Evolutionary conservation across 148 eudicot species (phyloP).

Genomic region (Rhododendron griersonianum): DNA sequence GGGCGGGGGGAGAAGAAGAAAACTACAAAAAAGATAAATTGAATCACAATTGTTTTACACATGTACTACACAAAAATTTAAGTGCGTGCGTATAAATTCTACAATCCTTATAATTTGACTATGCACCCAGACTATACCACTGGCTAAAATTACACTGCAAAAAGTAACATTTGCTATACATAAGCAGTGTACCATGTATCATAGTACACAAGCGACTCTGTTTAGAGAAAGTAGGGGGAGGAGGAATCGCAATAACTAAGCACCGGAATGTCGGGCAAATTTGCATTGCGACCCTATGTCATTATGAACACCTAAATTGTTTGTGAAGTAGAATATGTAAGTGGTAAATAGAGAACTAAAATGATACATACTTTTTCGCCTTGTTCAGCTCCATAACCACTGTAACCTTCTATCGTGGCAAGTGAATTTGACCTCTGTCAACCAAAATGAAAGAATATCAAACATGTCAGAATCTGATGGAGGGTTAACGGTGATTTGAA

Average conservation of each 20-base stretch:
- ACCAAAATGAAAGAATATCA: neutral
- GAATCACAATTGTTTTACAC: no score
- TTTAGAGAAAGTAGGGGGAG: neutral
- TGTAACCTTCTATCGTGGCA: slow-evolving; percentile 63
- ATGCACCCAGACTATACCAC: neutral
- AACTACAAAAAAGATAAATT: no score
- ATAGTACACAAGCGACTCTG: neutral
- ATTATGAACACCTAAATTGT: neutral
- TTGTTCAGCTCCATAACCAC: slow-evolving; percentile 85
- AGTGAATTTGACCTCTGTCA: slow-evolving; percentile 46
- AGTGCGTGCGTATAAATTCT: neutral
- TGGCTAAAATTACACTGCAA: neutral
- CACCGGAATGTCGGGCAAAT: neutral
- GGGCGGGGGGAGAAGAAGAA: no score
- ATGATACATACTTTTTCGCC: slow-evolving; percentile 50
- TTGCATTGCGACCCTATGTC: neutral
- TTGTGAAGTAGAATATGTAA: neutral
- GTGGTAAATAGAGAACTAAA: neutral
- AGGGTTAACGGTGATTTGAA: neutral
- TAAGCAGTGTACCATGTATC: neutral
- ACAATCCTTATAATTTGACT: neutral
- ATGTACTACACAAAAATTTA: no score
- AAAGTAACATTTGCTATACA: neutral
- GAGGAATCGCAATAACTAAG: neutral
- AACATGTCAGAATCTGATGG: neutral